Percentiles rank a stretch among this genome's conserved stretches.
phyloP scores from a whole-genome alignment of 2,329 filamentous ascomycete genomes.

The Verticillium isaacii region DNA sequence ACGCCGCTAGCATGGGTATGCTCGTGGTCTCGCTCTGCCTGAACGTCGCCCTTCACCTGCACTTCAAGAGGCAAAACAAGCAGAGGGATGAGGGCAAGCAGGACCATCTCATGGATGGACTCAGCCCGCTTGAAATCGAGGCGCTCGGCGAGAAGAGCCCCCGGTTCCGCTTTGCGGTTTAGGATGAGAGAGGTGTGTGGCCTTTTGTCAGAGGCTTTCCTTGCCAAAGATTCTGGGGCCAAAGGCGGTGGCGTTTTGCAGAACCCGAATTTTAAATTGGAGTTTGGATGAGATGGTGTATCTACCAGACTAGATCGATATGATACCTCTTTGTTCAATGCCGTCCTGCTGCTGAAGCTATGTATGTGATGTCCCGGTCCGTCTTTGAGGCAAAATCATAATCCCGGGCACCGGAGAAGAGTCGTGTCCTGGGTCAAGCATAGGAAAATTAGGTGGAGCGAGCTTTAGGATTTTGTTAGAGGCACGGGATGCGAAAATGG shows the following conservation, averaged over 20 bases:
- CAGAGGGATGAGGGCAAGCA: slow-evolving; percentile 27
- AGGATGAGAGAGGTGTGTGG: background rate
- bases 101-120: slow-evolving; percentile 34
- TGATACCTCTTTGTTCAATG: background rate
- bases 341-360: too few species aligned
- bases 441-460: too few species aligned
- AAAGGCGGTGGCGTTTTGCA: background rate
- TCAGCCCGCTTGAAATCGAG: slow-evolving; percentile 33
- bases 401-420: too few species aligned
- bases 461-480: too few species aligned
- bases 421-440: too few species aligned
- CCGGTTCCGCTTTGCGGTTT: slow-evolving; percentile 20
- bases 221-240: background rate
- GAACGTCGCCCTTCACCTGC: slow-evolving; percentile 18
- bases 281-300: background rate
- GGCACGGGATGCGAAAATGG: too few species aligned
- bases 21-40: slow-evolving; percentile 27
- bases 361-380: background rate
- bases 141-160: slow-evolving; percentile 36
- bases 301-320: background rate
- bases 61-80: slow-evolving; percentile 29
- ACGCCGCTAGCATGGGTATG: slow-evolving; percentile 45
- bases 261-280: background rate
- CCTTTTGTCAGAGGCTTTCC: background rate
- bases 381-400: too few species aligned